These are phyloP conservation scores for Paramecium pentaurelia DNA, from an alignment of 73 alveolate genomes.

Conservation along the genomic window DNA sequence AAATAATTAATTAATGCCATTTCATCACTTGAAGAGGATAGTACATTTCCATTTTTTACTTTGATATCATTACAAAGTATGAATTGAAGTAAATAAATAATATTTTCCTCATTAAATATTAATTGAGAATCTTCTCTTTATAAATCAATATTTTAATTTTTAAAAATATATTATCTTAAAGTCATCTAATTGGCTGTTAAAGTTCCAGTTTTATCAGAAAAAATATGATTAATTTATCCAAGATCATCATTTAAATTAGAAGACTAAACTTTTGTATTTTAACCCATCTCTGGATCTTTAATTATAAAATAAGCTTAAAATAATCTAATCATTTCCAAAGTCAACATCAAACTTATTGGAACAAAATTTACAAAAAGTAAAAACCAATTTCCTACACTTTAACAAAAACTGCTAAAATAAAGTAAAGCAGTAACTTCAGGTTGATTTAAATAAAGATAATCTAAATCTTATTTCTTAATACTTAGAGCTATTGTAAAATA, in stretches of 20 bases:
- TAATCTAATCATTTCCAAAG: slow-evolving; percentile 17
- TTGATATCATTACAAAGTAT: slow-evolving; percentile 5
- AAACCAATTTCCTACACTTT: slow-evolving; percentile 45
- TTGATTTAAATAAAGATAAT: not conserved
- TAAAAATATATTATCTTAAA: not conserved
- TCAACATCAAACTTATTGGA: slow-evolving; percentile 4
- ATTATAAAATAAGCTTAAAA: not conserved
- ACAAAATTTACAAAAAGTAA: slow-evolving; percentile 42
- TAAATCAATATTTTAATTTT: not conserved
- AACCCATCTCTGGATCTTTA: not conserved
- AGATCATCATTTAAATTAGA: slow-evolving; percentile 35
- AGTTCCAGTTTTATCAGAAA: slow-evolving; percentile 18
- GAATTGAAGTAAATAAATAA: not conserved
- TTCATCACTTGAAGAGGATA: slow-evolving; percentile 96
- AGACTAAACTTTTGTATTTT: not conserved
- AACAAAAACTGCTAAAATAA: not conserved
- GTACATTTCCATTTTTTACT: not conserved
- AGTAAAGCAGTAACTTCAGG: not conserved
- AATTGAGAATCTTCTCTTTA: not conserved
- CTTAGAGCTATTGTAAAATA: not conserved
- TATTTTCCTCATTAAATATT: not conserved
- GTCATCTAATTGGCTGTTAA: not conserved
- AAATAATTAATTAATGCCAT: slow-evolving; percentile 91
- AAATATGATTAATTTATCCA: not conserved
- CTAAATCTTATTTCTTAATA: not conserved